Evolutionary conservation across 805 yeast genomes (phyloP).

Genomic region (Nadsonia fulvescens): DNA sequence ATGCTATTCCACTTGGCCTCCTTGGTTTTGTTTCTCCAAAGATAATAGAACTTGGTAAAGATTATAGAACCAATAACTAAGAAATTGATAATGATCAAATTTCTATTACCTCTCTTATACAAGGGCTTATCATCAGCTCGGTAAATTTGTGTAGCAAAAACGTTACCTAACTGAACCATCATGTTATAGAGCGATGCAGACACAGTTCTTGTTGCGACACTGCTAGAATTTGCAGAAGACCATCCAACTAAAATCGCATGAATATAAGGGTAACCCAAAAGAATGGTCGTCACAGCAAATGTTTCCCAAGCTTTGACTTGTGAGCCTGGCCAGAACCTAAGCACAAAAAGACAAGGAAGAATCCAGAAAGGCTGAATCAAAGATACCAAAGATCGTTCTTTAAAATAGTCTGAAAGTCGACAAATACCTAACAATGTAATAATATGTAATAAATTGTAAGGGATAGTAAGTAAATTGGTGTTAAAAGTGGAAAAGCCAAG

Average conservation of each 20-base stretch:
- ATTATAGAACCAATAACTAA: slow-evolving; percentile 10
- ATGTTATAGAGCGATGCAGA: slow-evolving; percentile 50
- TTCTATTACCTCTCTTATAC: slow-evolving; percentile 37
- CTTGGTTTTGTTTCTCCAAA: slow-evolving; percentile 16
- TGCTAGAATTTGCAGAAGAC: slow-evolving; percentile 44
- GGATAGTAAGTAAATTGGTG: slow-evolving; percentile 32
- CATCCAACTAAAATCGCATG: slow-evolving; percentile 41
- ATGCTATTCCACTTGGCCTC: slow-evolving; percentile 32
- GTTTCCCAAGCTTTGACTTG: slow-evolving; percentile 15
- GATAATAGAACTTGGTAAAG: slow-evolving; percentile 19
- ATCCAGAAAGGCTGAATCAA: slow-evolving; percentile 9
- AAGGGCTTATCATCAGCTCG: slow-evolving; percentile 37
- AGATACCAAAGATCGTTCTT: slow-evolving; percentile 8
- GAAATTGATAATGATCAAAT: slow-evolving; percentile 13
- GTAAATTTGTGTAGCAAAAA: slow-evolving; percentile 39
- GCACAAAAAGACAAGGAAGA: slow-evolving; percentile 7
- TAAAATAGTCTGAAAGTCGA: slow-evolving; percentile 7
- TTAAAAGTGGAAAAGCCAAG: slow-evolving; percentile 36
- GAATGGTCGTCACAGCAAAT: slow-evolving; percentile 14
- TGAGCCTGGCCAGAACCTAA: slow-evolving; percentile 11
- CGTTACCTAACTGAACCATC: slow-evolving; percentile 39
- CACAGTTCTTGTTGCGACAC: slow-evolving; percentile 46
- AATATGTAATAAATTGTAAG: slow-evolving; percentile 8
- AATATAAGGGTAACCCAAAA: slow-evolving; percentile 20
- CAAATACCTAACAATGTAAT: slow-evolving; percentile 7